Evolutionary conservation across 257 asterid genomes (phyloP), one percentile per base, ranked within the genome.

Genomic region (Nicotiana undulata): DNA sequence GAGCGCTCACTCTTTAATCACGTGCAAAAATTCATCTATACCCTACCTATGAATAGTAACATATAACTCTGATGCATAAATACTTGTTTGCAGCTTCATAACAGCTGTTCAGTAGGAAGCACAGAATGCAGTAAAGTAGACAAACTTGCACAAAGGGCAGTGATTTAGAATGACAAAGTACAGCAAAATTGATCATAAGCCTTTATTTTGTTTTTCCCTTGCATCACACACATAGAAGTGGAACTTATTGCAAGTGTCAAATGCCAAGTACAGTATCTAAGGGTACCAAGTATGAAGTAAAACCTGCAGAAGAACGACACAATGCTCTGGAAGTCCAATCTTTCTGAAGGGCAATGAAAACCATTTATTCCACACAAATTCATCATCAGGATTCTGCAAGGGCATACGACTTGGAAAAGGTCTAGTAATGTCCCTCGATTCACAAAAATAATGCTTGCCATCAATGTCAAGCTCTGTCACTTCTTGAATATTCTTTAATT

Each of bases 281-380:
- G 87, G 90, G 83, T 83, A 80, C 84, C 85, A 83, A 89, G 88
- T 75, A 77, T 81, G 46, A 75, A 84, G 81, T 70, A 83, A 85
- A 86, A 95, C 99, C 99, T 95, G 99, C 80, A 95, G 93, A 80
- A 95, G 93, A 88, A 90, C 87, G 84, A 91, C 92, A 60, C 99
- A 95, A 74, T 93, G 99, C 78, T 90, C 94, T 24, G 88, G 92
- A 86, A 95, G 97, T 88, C 99, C 99, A 87, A 93, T 92, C 83
- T 89, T 86, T 75, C 72, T 87, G 88, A 95, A 95, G 83, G 99
- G 93, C 88, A 79, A 82, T 52, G 99, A 91, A 85, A 93, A 90
- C 99, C 99, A 95, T 87, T 89, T 90, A 82, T 95, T 95, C 99
- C 99, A 95, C 81, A 93, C 97, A 86, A 92, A 95, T 88, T 95